phyloP scores from a whole-genome alignment of 2,329 filamentous ascomycete genomes.

The Rhinocladiella similis region DNA sequence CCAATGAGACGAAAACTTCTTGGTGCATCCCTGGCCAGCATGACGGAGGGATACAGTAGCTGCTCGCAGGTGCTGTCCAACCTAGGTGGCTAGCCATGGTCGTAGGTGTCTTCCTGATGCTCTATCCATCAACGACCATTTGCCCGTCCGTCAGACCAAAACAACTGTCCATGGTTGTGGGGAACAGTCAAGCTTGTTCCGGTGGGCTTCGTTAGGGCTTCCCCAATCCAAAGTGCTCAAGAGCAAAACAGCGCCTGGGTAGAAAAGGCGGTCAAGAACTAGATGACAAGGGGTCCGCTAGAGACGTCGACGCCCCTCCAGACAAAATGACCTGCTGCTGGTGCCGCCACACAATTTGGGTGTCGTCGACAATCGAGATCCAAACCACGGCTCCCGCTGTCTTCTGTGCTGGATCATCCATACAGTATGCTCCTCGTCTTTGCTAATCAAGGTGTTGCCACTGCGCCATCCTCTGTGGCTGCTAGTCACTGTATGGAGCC shows the following conservation, averaged over 20 bases:
- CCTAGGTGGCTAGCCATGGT: neutral
- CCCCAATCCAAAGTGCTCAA: slow-evolving; percentile 13
- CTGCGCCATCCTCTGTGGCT: neutral
- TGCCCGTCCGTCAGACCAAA: slow-evolving; percentile 13
- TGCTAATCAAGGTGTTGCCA: too few species aligned
- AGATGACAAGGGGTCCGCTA: slow-evolving; percentile 11
- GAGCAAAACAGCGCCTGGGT: neutral
- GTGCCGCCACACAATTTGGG: neutral
- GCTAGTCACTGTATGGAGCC: too few species aligned
- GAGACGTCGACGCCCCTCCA: slow-evolving; percentile 1
- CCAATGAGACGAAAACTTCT: too few species aligned
- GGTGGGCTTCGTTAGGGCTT: slow-evolving; percentile 3
- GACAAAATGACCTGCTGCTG: neutral
- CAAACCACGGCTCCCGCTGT: too few species aligned
- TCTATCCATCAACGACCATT: neutral
- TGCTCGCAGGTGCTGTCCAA: neutral
- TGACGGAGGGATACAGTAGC: too few species aligned
- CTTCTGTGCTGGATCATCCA: too few species aligned
- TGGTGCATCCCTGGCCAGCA: too few species aligned
- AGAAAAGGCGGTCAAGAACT: slow-evolving; percentile 21
- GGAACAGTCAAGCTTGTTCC: slow-evolving; percentile 11
- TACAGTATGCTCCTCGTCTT: too few species aligned
- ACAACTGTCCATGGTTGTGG: slow-evolving; percentile 5
- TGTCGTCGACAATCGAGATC: slow-evolving; percentile 4
- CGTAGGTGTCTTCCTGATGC: neutral